phyloP scores from a whole-genome alignment of 305 asterid species.

The Fraxinus angustifolia region DNA sequence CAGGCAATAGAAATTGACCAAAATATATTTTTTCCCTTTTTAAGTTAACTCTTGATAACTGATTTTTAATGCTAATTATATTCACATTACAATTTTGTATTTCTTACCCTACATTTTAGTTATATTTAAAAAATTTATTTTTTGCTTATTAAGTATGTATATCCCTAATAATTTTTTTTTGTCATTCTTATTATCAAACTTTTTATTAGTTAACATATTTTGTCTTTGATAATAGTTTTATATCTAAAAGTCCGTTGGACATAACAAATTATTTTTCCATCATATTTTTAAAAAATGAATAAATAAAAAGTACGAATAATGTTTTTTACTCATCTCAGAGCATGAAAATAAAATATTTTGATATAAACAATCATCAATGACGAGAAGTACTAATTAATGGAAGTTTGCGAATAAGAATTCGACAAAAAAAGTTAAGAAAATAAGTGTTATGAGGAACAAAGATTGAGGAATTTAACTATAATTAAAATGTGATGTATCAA shows the following conservation, averaged over 20 bases:
- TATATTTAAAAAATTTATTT: background rate
- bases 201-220: background rate
- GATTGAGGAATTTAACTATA: background rate
- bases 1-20: background rate
- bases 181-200: background rate
- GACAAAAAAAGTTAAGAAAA: background rate
- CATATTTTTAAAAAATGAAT: background rate
- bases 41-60: background rate
- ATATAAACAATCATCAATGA: background rate
- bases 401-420: background rate
- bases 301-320: background rate
- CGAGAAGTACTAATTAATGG: background rate
- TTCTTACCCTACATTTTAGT: background rate
- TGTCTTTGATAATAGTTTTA: background rate
- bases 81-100: background rate
- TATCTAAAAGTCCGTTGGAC: background rate
- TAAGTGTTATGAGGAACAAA: background rate
- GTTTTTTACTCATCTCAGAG: background rate
- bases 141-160: background rate
- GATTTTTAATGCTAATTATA: background rate
- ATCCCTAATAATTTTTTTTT: background rate
- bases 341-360: background rate
- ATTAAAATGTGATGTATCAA: background rate
- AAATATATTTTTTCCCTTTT: background rate
- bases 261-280: background rate